Evolutionary conservation across 257 asterid species (phyloP), one percentile per base, ranked within the genome.

Genomic region (Solanum peruvianum): DNA sequence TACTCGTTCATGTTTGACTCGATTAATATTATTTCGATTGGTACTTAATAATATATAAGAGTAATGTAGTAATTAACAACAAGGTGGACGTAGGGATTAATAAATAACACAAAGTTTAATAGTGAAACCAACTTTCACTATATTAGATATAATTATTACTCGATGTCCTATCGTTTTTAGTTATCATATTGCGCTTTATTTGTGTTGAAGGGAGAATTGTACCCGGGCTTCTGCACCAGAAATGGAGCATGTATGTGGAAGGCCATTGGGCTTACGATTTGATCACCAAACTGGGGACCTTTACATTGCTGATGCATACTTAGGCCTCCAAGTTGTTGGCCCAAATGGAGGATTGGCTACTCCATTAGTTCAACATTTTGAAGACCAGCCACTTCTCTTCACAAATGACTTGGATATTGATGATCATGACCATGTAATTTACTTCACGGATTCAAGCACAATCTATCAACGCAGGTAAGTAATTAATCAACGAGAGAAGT

Each of bases 391-490:
- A 15, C 85, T 95, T 18, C 92, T 87, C 83, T 94, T 95, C 90
- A 91, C 95, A 87, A 94, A 95, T 85, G 96, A 91, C 90, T 45
- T 95, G 92, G 97, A 95, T 87, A 95, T 95, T 75, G 97, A 95
- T 83, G 93, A 91, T 6, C 90, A 90, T 11, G 86, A 89, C 41
- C 88, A 90, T 77, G 91, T 88, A 52, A 85, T 95, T 72, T 95
- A 95, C 93, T 95, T 95, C 88, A 88, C 98, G 0, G 97, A 95
- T 39, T 86, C 94, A 3, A 95, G 96, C 97, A 88, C 93, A 15
- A 39, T 37, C 29, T 95, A 88, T 87, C 85, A 88, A 73, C 89
- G 96, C 81, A 91, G 97, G 96, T 93, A 89, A 77, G 44, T 47
- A 23, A 27, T 86, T 29, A 62, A 62, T 23, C 11, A 25, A 56